phyloP scores from a whole-genome alignment of 106 monocot species.

The Posidonia australis region DNA sequence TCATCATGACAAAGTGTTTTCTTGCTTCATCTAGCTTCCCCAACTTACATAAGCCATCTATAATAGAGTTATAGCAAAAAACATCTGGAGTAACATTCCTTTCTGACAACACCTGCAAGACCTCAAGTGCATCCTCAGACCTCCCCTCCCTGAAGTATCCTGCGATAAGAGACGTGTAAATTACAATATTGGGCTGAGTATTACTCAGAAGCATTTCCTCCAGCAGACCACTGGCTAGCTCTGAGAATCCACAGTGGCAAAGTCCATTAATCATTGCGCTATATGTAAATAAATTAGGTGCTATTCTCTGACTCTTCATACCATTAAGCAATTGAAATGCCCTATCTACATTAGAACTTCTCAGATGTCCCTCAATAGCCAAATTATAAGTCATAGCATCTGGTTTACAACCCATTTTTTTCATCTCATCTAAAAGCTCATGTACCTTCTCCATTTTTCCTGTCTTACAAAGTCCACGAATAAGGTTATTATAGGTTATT shows the following conservation, averaged over 20 bases:
- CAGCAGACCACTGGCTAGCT: constrained; percentile 26
- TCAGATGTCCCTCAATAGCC: constrained; percentile 53
- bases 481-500: constrained; percentile 50
- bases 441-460: constrained; percentile 43
- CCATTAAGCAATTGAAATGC: constrained; percentile 43
- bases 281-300: constrained; percentile 50
- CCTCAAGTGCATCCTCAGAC: constrained; percentile 31
- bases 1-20: constrained; percentile 36
- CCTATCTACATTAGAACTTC: constrained; percentile 10
- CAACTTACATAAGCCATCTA: constrained; percentile 48
- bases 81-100: constrained; percentile 41
- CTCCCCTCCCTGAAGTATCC: constrained; percentile 43
- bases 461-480: constrained; percentile 50
- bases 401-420: constrained; percentile 27
- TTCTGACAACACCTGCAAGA: constrained; percentile 39
- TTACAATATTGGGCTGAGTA: constrained; percentile 37
- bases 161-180: constrained; percentile 41
- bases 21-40: constrained; percentile 58
- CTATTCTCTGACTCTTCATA: constrained; percentile 31
- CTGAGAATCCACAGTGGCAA: constrained; percentile 23
- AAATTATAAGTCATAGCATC: constrained; percentile 53
- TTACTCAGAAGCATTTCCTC: constrained; percentile 44
- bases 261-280: constrained; percentile 40
- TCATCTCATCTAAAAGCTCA: constrained; percentile 55
- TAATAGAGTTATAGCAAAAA: constrained; percentile 67